Base-by-base conservation (phyloP, 148 eudicot genomes). In the Drosera capensis region DNA sequence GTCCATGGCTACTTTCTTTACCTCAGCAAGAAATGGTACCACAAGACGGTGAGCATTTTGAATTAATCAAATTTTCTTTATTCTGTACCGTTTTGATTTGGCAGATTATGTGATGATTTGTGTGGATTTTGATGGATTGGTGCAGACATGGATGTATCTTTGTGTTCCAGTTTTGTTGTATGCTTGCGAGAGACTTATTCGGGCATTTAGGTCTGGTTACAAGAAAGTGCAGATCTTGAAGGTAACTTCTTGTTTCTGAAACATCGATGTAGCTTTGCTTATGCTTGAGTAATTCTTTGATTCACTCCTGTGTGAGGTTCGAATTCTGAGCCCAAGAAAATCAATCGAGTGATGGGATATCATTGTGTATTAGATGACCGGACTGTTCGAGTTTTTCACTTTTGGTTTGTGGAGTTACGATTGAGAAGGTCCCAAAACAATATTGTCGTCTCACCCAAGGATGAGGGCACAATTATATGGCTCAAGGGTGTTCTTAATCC, bases 91-190 rank as follows among this genome's bases (percentile, higher is more conserved):
- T 5, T 7, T 28, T 18, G 15, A 22, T 3, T 22, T 6, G 9
- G 16, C 18, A 22, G 26, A 21, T n/a, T 13, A 18, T 22, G 7
- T 23, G 7, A 15, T 25, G 37, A 1, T 24, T 1, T 3, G 2
- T 25, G 1, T 37, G 14, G 14, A 2, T 15, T 46, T 6, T 12
- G 2, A 28, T 2, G 28, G 21, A 3, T 14, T 61, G 45, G 9
- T 52, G 40, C 48, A 77, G 75, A 72, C 83, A 43, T 72, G 78
- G 75, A 72, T 75, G 77, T 77, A 77, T 64, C 58, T 77, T 14
- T 68, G 75, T 15, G 73, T 69, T 20, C 78, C 73, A 13, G 40
- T 77, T 45, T 14, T 44, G 19, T 49, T 67, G 14, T 72, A 67
- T 30, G 67, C 64, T 19, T 50, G 52, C 20, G 79, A 72, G 52